phyloP scores from a whole-genome alignment of 2,329 filamentous ascomycete genomes.

The Thermochaetoides dissita region DNA sequence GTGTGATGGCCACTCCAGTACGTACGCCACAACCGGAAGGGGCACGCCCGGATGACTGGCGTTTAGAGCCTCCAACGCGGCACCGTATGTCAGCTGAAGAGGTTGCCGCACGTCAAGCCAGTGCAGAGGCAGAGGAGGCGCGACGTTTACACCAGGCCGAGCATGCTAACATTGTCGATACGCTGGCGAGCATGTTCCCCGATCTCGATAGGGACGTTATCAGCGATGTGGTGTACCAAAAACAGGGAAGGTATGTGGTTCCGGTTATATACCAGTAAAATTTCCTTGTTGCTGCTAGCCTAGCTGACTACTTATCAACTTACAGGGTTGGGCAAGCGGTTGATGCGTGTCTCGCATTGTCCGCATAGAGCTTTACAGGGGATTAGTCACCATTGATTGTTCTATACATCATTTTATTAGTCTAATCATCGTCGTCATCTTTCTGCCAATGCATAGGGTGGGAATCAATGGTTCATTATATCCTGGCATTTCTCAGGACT shows the following conservation, averaged over 20 bases:
- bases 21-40: slow-evolving; percentile 18
- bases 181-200: slow-evolving; percentile 90
- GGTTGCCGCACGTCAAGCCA: slow-evolving; percentile 78
- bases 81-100: slow-evolving; percentile 60
- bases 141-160: slow-evolving; percentile 69
- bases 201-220: slow-evolving; percentile 89
- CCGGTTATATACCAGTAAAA: neutral
- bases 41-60: slow-evolving; percentile 19
- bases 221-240: slow-evolving; percentile 89
- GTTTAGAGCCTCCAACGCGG: slow-evolving; percentile 20
- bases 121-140: slow-evolving; percentile 77
- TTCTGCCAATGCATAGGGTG: too few relatives aligned
- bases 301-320: slow-evolving; percentile 4
- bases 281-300: neutral
- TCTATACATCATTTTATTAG: too few relatives aligned
- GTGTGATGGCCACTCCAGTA: slow-evolving; percentile 22
- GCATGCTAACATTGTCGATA: slow-evolving; percentile 85
- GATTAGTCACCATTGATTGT: neutral
- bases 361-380: slow-evolving; percentile 20
- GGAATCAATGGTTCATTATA: too few relatives aligned
- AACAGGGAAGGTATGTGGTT: slow-evolving; percentile 73
- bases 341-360: slow-evolving; percentile 67
- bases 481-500: too few relatives aligned
- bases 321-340: slow-evolving; percentile 68
- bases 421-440: too few relatives aligned